Evolutionary conservation across 768 basidiomycete genomes (phyloP), one percentile per base, ranked within the genome.

Genomic region (Dioszegia hungarica): DNA sequence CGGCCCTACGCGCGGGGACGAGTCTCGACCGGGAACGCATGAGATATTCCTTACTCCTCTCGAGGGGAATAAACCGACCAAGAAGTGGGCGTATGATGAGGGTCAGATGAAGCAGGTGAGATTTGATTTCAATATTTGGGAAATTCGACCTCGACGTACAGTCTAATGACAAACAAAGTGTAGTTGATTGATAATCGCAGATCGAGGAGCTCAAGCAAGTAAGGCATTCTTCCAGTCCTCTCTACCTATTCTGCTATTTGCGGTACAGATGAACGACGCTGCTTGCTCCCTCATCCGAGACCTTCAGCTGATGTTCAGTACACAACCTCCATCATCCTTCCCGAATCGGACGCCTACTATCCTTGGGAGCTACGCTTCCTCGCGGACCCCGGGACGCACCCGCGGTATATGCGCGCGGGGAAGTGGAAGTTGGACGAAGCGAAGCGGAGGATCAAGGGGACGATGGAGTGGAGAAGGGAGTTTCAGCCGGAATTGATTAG

Each of bases 401-500:
- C 85, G 20, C 84, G 90, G 14, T 93, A 91, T 70, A 84, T 89
- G 81, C 84, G 90, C 28, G 88, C 90, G 0, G 82, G 87, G 2
- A 91, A 91, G 68, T 90, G 90, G 89, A 85, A 85, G 68, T 67
- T 85, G 31, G 80, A 81, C 24, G 86, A 93, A 49, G 89, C 82
- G 11, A 84, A 90, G 78, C 85, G 83, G 71, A 80, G 90, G 47
- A 84, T 91, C 58, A 84, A 85, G 70, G 82, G 80, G 0, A 90
- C 89, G 0, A 56, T 92, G 3, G 87, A 89, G 60, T 92, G 90
- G 90, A 80, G 90, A 57, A 79, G 90, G 41, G 87, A 90, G 54
- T 91, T 80, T 72, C 84, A 88, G 74, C 90, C 90, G 0, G 90
- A 93, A 50, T 77, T 92, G 20, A 90, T 92, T 56, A 79, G 81